Percentiles rank a stretch among this genome's conserved stretches.
Evolutionary conservation across 805 yeast genomes (phyloP).

Genomic region (Suhomyces sp.): DNA sequence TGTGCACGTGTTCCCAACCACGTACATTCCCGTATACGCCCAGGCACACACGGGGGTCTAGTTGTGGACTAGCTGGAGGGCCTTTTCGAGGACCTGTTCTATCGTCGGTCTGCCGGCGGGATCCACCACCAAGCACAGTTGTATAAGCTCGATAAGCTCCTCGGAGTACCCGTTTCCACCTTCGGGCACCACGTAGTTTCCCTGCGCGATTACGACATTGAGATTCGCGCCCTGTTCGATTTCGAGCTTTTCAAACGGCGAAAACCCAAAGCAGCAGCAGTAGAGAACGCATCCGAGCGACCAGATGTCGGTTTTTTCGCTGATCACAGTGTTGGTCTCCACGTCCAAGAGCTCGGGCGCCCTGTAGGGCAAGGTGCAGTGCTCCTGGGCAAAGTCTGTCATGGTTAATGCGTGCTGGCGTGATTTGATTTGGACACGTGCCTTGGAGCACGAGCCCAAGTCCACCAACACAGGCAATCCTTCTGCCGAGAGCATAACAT

Average conservation of each 20-base stretch:
- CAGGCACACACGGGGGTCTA: background rate
- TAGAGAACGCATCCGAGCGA: slow-evolving; percentile 83
- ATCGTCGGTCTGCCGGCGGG: slow-evolving; percentile 61
- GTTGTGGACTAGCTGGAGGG: slow-evolving; percentile 33
- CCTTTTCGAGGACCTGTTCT: slow-evolving; percentile 53
- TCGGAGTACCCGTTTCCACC: slow-evolving; percentile 50
- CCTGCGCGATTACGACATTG: slow-evolving; percentile 69
- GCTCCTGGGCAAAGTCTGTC: slow-evolving; percentile 80
- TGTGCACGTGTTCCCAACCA: background rate
- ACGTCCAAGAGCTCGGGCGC: slow-evolving; percentile 90
- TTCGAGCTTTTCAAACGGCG: slow-evolving; percentile 88
- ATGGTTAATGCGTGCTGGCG: slow-evolving; percentile 71
- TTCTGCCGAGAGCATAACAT: slow-evolving; percentile 72
- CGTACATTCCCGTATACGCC: background rate
- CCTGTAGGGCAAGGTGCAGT: slow-evolving; percentile 80
- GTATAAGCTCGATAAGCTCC: slow-evolving; percentile 54
- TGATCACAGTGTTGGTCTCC: slow-evolving; percentile 58
- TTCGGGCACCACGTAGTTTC: slow-evolving; percentile 57
- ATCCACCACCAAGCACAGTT: slow-evolving; percentile 59
- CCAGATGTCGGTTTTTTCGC: slow-evolving; percentile 86
- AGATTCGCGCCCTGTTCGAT: slow-evolving; percentile 78
- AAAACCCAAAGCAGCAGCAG: slow-evolving; percentile 69
- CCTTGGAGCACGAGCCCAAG: slow-evolving; percentile 73
- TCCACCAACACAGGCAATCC: slow-evolving; percentile 80
- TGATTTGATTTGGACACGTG: slow-evolving; percentile 50